Conservation (phyloP, 1,284 basidiomycete species). For the Afroboletus lepidellus region DNA sequence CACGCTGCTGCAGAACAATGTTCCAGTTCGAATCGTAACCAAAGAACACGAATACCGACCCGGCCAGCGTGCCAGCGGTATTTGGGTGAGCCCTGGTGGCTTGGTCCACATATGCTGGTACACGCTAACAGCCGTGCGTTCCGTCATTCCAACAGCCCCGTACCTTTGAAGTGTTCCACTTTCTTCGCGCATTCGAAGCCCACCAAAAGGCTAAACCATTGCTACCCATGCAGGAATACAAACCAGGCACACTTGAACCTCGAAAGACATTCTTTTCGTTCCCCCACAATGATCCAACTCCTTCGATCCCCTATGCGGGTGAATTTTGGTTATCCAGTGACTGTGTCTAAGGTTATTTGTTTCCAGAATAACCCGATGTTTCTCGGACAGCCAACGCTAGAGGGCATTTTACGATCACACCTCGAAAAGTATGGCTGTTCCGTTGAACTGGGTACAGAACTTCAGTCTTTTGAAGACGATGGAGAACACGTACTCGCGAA, state of each 20-base stretch:
- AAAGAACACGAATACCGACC: not conserved
- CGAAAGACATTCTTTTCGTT: conserved; percentile 9
- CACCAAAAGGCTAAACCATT: conserved; percentile 1
- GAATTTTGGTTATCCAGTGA: not conserved
- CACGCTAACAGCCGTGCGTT: no score
- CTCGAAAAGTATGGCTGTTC: conserved; percentile 26
- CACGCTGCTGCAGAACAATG: not conserved
- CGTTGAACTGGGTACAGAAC: conserved; percentile 34
- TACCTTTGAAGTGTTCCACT: conserved; percentile 31
- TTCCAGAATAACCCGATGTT: conserved; percentile 13
- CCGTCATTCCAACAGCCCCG: conserved; percentile 26
- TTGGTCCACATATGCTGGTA: no score
- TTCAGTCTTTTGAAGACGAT: conserved; percentile 34
- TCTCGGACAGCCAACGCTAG: conserved; percentile 35
- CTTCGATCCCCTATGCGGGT: conserved; percentile 28
- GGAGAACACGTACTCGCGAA: conserved; percentile 26
- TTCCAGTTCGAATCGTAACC: not conserved
- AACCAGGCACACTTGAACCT: conserved; percentile 18
- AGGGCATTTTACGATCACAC: conserved; percentile 33
- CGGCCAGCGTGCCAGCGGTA: not conserved
- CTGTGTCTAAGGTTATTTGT: not conserved
- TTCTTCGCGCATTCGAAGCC: conserved; percentile 25
- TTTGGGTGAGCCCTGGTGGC: not conserved
- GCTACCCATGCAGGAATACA: conserved; percentile 17
- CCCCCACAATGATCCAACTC: conserved; percentile 19